phyloP scores from a whole-genome alignment of 2,329 filamentous ascomycete species.

The Xylaria sp. region DNA sequence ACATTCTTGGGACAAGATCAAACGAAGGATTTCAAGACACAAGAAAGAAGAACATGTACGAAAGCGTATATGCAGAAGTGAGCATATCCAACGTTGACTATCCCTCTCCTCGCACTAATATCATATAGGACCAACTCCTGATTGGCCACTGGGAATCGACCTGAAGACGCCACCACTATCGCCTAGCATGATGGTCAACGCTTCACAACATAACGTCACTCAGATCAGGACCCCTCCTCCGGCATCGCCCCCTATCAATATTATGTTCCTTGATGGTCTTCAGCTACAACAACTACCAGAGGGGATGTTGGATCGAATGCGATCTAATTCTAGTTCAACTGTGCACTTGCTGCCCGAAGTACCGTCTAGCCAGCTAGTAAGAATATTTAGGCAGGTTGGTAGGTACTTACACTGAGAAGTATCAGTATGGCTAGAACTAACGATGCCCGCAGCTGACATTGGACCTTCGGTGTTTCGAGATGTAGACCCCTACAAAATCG shows the following conservation, averaged over 20 bases:
- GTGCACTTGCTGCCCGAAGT: not conserved
- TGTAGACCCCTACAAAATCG: not conserved
- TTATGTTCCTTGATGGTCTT: too few species aligned
- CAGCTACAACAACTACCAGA: not conserved
- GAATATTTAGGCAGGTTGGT: conserved; percentile 2
- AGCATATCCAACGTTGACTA: not conserved
- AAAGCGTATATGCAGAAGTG: conserved; percentile 4
- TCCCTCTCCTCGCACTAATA: not conserved
- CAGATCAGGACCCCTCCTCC: not conserved
- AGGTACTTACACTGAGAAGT: not conserved
- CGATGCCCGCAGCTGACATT: not conserved
- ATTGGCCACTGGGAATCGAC: not conserved
- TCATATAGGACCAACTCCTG: conserved; percentile 12
- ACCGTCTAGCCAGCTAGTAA: conserved; percentile 2
- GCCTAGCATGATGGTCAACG: not conserved
- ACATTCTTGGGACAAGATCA: conserved; percentile 5
- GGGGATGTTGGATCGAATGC: not conserved
- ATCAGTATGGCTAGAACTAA: not conserved
- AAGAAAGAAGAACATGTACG: conserved; percentile 2
- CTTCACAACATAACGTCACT: not conserved
- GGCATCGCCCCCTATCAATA: not conserved
- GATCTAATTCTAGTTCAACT: not conserved
- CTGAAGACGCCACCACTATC: conserved; percentile 9
- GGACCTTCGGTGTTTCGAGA: not conserved
- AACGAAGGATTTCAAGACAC: not conserved